Evolutionary conservation across 257 asterid genomes (phyloP).

Genomic region (Gentiana straminea): DNA sequence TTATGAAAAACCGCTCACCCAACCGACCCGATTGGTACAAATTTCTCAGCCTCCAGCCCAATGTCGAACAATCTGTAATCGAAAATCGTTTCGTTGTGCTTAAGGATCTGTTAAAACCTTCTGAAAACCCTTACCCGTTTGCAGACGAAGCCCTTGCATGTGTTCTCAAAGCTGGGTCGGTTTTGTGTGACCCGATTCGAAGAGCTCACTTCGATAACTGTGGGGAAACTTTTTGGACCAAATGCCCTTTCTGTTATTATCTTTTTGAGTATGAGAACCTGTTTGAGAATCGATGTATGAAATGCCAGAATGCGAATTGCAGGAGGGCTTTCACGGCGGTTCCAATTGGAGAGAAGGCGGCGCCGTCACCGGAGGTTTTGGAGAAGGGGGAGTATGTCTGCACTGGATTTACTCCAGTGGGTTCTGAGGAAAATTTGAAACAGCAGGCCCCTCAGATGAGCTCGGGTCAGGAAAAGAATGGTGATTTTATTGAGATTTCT

Average conservation of each 20-base stretch:
- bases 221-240: slow-evolving; percentile 49
- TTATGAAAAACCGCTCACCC: slow-evolving; percentile 20
- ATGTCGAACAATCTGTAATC: slow-evolving; percentile 22
- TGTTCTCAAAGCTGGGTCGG: slow-evolving; percentile 33
- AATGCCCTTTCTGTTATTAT: slow-evolving; percentile 53
- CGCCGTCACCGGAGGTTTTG: slow-evolving; percentile 40
- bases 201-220: slow-evolving; percentile 26
- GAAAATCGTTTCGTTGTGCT: slow-evolving; percentile 15
- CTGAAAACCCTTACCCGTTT: slow-evolving; percentile 23
- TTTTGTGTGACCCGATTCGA: slow-evolving; percentile 25
- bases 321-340: slow-evolving; percentile 35
- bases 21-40: slow-evolving; percentile 30
- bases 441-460: slow-evolving; percentile 33
- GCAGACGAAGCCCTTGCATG: slow-evolving; percentile 31
- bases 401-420: slow-evolving; percentile 27
- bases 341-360: slow-evolving; percentile 20
- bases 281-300: slow-evolving; percentile 35
- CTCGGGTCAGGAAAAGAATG: background rate
- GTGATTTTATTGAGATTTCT: background rate
- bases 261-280: slow-evolving; percentile 34
- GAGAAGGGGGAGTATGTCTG: slow-evolving; percentile 41
- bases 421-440: background rate
- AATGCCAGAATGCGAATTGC: slow-evolving; percentile 45
- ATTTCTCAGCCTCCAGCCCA: slow-evolving; percentile 37
- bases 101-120: slow-evolving; percentile 29